phyloP scores from a whole-genome alignment of 805 yeast genomes.

The Nakazawaea holstii region DNA sequence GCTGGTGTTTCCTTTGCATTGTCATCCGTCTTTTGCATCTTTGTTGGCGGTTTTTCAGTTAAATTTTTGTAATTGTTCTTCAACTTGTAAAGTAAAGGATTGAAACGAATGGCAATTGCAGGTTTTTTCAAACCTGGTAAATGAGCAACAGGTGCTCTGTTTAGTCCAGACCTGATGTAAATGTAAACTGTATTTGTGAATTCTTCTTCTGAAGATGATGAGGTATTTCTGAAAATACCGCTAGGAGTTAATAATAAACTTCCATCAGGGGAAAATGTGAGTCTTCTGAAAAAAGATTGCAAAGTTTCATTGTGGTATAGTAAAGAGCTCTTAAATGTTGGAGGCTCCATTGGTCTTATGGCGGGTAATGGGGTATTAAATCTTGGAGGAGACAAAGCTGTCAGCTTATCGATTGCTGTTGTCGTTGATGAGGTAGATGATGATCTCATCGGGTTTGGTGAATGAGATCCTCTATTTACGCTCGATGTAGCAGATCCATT shows the following conservation, averaged over 20 bases:
- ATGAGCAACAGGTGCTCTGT: slow-evolving; percentile 67
- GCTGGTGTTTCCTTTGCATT: not conserved
- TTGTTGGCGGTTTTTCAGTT: slow-evolving; percentile 10
- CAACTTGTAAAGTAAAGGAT: slow-evolving; percentile 55
- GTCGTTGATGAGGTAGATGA: slow-evolving; percentile 2
- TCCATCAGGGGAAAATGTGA: slow-evolving; percentile 90
- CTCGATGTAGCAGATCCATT: slow-evolving; percentile 22
- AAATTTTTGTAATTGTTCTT: slow-evolving; percentile 9
- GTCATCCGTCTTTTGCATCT: slow-evolving; percentile 5
- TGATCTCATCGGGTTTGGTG: slow-evolving; percentile 2
- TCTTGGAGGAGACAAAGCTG: slow-evolving; percentile 17
- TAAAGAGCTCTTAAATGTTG: slow-evolving; percentile 31
- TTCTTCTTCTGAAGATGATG: slow-evolving; percentile 25
- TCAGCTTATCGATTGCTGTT: not conserved
- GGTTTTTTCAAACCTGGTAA: slow-evolving; percentile 80
- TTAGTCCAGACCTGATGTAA: slow-evolving; percentile 65
- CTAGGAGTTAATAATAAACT: slow-evolving; percentile 70
- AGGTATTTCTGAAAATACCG: slow-evolving; percentile 46
- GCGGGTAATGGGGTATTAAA: slow-evolving; percentile 38
- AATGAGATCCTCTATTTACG: slow-evolving; percentile 6
- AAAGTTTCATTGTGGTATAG: slow-evolving; percentile 82
- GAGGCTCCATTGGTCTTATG: slow-evolving; percentile 33
- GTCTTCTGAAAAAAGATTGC: slow-evolving; percentile 84
- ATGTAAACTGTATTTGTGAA: slow-evolving; percentile 69
- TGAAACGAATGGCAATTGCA: slow-evolving; percentile 76